phyloP scores from a whole-genome alignment of 2,329 filamentous ascomycete species.

The Xylariomycetidae sp. region DNA sequence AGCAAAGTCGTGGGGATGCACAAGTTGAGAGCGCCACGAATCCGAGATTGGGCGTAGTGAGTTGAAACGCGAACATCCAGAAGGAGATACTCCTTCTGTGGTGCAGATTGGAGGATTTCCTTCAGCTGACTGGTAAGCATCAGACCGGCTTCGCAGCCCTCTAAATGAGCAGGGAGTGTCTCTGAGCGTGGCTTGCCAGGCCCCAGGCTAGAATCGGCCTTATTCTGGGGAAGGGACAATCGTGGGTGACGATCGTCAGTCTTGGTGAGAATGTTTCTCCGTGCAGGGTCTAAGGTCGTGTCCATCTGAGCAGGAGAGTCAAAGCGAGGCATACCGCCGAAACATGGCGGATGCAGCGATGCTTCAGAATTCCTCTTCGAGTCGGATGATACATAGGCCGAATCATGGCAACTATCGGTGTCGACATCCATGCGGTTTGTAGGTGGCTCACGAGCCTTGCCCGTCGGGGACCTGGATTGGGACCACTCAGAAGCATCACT shows the following conservation, averaged over 20 bases:
- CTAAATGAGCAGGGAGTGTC: constrained; percentile 46
- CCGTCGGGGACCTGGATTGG: constrained; percentile 14
- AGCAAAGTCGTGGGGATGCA: constrained; percentile 93
- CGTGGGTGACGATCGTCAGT: constrained; percentile 48
- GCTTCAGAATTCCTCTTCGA: constrained; percentile 48
- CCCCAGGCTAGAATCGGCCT: constrained; percentile 32
- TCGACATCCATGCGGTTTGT: constrained; percentile 37
- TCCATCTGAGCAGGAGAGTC: constrained; percentile 37
- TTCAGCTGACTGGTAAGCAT: constrained; percentile 50
- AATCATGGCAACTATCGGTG: constrained; percentile 42
- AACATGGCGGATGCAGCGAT: constrained; percentile 35
- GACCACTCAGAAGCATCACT: constrained; percentile 35
- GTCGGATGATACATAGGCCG: constrained; percentile 48
- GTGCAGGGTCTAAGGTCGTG: constrained; percentile 27
- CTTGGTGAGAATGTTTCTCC: constrained; percentile 30
- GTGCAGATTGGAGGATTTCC: constrained; percentile 43
- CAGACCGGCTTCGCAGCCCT: constrained; percentile 42
- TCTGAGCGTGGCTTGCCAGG: constrained; percentile 34
- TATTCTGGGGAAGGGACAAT: constrained; percentile 47
- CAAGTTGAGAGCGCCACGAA: constrained; percentile 78
- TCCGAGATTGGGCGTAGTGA: constrained; percentile 69
- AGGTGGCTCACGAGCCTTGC: constrained; percentile 13
- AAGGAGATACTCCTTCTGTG: constrained; percentile 50
- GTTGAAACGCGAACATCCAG: constrained; percentile 84
- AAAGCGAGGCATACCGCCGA: constrained; percentile 37